Evolutionary conservation across 768 basidiomycete species (phyloP), one percentile per base, ranked within the genome.

Genomic region (Auriscalpium vulgare): DNA sequence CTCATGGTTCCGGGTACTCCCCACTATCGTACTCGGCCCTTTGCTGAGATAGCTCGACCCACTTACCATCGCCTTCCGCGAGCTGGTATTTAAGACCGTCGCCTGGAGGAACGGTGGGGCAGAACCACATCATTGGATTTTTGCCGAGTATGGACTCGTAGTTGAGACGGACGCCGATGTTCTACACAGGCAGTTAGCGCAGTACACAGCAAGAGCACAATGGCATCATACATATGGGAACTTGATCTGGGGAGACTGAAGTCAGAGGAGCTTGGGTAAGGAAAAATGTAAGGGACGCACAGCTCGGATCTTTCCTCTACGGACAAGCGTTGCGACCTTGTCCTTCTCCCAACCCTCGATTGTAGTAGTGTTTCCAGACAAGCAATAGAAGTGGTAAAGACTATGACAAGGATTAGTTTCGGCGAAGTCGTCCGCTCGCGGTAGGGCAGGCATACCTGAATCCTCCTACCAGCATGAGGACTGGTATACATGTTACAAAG

Each of bases 291-390:
- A 65, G 19, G 53, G 10, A 47, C 63, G 16, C 37, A 88, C 88
- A 72, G 93, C 88, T 51, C 78, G 82, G 56, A 97, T 87, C 69
- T 88, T 91, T 6, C 95, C 95, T 56, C 87, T 75, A 17, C 88
- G 81, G 51, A 91, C 83, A 62, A 99, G 78, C 0, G 83, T 88
- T 5, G 93, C 87, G 1, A 84, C 92, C 70, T 88, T 95, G 66
- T 98, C 94, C 71, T 98, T 98, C 70, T 99, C 97, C 91, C 91
- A 95, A 0, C 88, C 84, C 72, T 99, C 97, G 50, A 99, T 97
- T 1, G 97, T 98, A 0, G 95, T 99, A 2, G 86, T 83, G 69
- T 99, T 99, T 10, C 78, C 78, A 7, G 79, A 63, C 29, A 97
- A 68, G 50, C 80, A 77, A 65, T 85, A 88, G 59, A 95, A 82